Evolutionary conservation across 768 basidiomycete genomes (phyloP).

Genomic region (Hericium coralloides): DNA sequence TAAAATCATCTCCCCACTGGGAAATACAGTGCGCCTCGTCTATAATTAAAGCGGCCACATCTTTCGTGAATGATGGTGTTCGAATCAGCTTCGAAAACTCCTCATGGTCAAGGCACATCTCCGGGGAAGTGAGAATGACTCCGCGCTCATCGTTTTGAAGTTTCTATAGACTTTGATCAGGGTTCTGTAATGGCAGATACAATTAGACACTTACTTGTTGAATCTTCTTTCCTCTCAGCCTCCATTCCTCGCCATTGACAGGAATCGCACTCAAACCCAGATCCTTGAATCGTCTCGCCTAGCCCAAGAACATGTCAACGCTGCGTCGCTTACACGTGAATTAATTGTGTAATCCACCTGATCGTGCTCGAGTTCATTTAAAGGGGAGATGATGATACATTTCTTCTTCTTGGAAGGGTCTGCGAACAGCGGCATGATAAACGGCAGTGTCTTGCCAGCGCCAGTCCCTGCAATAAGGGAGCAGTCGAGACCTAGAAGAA

Average conservation of each 20-base stretch:
- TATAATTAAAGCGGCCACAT: constrained; percentile 21
- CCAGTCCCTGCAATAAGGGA: constrained; percentile 11
- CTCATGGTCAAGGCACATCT: constrained; percentile 17
- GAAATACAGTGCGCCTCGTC: constrained; percentile 33
- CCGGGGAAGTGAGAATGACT: constrained; percentile 16
- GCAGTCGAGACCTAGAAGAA: not conserved
- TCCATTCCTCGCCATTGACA: too few species aligned
- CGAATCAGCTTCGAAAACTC: constrained; percentile 6
- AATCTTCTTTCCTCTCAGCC: too few species aligned
- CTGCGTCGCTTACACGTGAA: too few species aligned
- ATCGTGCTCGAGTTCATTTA: constrained; percentile 16
- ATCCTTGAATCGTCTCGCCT: too few species aligned
- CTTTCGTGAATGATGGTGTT: constrained; percentile 8
- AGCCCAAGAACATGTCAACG: too few species aligned
- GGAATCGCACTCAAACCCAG: too few species aligned
- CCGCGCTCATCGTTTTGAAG: constrained; percentile 7
- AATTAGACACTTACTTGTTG: too few species aligned
- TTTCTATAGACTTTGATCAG: too few species aligned
- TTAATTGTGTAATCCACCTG: constrained; percentile 17
- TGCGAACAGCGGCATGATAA: constrained; percentile 14
- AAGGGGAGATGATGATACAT: constrained; percentile 16
- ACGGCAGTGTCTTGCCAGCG: constrained; percentile 18
- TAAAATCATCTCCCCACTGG: constrained; percentile 19
- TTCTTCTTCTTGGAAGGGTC: constrained; percentile 3
- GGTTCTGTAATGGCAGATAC: too few species aligned